Base-by-base conservation (phyloP, 2,329 filamentous ascomycete genomes). In the Calonectria henricotiae region DNA sequence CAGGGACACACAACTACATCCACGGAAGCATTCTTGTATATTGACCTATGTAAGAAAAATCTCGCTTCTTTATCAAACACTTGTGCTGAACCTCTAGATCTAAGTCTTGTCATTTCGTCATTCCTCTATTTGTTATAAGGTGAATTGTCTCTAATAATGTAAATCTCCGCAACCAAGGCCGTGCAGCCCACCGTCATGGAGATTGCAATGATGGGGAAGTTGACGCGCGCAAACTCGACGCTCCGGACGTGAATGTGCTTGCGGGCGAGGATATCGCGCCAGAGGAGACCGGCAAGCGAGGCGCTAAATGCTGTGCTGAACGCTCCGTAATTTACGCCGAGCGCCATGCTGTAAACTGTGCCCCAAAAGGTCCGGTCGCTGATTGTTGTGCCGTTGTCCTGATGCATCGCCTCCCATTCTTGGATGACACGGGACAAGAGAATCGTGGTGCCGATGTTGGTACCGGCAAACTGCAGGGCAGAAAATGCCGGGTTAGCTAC, bases 361-460 rank as follows among this genome's bases (percentile, higher is more conserved):
- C 88, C 92, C 92, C 91, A 94, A 78, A 93, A 93, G 0, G 88
- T 92, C 4, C 92, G 87, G 49, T 93, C 83, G 13, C 84, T 87
- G 61, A 94, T 92, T 0, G 85, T 80, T 1, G 79, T 81, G 0
- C 81, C 80, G 44, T 84, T 86, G 0, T 73, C 69, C 0, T 77
- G 66, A 73, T 92, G 89, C 46, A 94, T 92, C 1, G 82, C 76
- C 71, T 89, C 83, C 92, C 92, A 94, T 0, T 88, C 83, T 78
- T 94, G 92, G 12, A 94, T 88, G 7, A 94, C 87, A 3, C 92
- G 90, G 9, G 88, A 93, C 1, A 94, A 85, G 0, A 94, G 87
- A 76, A 94, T 94, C 0, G 92, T 92, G 0, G 92, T 93, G 39
- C 92, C 92, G 63, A 94, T 94, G 73, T 94, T 94, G 1, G 92